Evolutionary conservation across 768 basidiomycete genomes (phyloP), one percentile per base, ranked within the genome.

Genomic region (Agaricus bisporus): DNA sequence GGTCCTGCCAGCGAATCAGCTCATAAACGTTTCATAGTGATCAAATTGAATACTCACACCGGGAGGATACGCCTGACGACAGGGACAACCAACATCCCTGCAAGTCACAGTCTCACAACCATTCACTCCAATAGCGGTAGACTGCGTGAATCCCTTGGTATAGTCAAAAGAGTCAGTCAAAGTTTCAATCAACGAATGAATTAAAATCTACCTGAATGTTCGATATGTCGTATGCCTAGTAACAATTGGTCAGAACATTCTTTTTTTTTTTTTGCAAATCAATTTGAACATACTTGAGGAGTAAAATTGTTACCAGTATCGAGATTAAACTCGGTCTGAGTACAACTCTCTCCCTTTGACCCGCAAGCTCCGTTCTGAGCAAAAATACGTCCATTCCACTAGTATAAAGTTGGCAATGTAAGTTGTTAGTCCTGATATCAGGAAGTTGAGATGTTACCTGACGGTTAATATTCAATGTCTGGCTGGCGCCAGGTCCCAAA

Each of bases 321-420:
- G 18, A 74, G 64, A 44, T 74, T 74, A 44, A 68, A 73, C 52
- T 74, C 73, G 3, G 64, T 63, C 57, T 71, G 58, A 11, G 71
- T 70, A 60, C 73, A 73, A 28, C 61, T 59, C 53, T 75, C 73
- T n/a, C 71, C 73, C 45, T 59, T 62, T 29, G 60, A 61, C 3
- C 73, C 73, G 48, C 73, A 75, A 0, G 37, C 41, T 3, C 71
- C 69, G 53, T 70, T 70, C 54, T 71, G 66, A 46, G 64, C 62
- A 60, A 73, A 73, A 49, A 73, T 65, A 29, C 73, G 68, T 20
- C 73, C 73, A 51, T 73, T 71, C 72, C 72, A 74, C 70, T 73
- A 28, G 32, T 4, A 37, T 18, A 2, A 22, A 5, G n/a, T 22
- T 18, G 26, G 22, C 18, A 12, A 3, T 41, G 17, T 12, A 22